phyloP scores from a whole-genome alignment of 2,329 filamentous ascomycete genomes.

The Chalaropsis thielavioides region DNA sequence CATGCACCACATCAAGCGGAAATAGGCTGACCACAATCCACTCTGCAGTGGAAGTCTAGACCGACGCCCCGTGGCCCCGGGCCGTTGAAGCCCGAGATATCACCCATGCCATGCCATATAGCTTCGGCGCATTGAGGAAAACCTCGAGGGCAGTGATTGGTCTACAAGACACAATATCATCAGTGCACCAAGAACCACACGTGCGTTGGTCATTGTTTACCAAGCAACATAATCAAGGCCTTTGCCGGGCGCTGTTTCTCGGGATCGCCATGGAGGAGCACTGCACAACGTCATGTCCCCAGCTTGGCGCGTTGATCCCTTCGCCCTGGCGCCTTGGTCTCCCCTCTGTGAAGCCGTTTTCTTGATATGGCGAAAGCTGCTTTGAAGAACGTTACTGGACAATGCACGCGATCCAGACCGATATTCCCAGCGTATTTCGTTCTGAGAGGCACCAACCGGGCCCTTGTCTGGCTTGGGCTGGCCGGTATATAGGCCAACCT shows the following conservation, averaged over 20 bases:
- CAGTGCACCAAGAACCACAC: background rate
- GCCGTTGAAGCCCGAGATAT: background rate
- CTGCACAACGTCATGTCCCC: background rate
- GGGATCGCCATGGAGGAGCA: background rate
- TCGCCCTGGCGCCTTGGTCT: background rate
- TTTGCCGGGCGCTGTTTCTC: background rate
- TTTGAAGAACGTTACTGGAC: background rate
- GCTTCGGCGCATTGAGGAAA: background rate
- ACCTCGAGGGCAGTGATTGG: background rate
- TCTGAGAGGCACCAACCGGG: background rate
- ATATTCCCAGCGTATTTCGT: background rate
- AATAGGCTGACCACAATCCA: too few species aligned
- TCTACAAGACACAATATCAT: background rate
- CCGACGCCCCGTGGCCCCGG: background rate
- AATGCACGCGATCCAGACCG: background rate
- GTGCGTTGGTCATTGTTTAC: background rate
- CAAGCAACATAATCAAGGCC: background rate
- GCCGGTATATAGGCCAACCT: constrained; percentile 1
- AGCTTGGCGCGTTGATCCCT: background rate
- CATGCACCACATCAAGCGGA: too few species aligned
- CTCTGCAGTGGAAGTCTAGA: background rate
- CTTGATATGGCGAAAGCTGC: background rate
- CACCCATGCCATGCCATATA: background rate
- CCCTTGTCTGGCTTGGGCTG: background rate
- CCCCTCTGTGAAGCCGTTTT: background rate